Evolutionary conservation across 2,329 filamentous ascomycete species (phyloP), one percentile per base, ranked within the genome.

Genomic region (Colletotrichum magnum): DNA sequence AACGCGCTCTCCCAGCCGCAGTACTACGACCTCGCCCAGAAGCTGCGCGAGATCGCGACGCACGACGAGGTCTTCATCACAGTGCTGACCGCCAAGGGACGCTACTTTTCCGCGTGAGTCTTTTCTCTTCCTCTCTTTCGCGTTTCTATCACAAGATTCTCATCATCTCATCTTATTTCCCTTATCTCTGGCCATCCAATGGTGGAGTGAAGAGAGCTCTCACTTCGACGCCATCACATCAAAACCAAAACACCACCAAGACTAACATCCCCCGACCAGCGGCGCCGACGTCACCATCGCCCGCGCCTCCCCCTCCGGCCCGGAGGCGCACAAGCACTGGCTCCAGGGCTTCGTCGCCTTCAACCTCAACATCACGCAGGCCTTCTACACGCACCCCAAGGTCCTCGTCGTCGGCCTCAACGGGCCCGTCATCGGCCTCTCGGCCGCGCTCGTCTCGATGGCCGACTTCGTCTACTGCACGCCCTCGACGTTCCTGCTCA

Each of bases 301-400:
- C 50, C 85, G 85, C 69, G 75, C 79, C 13, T 77, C 81, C 2
- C 80, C 84, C 18, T 77, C 79, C 5, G 77, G 80, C 21, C 75
- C 77, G 15, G 64, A 85, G 65, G 68, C 77, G 6, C 83, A 86
- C 76, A 77, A 78, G 60, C 85, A 89, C 73, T 91, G 90, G 83
- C 88, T 97, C 43, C 86, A 87, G 59, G 84, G 79, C 77, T 97
- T 98, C 81, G 92, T 94, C 12, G 86, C 92, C 73, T 92, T 93
- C 86, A 98, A 98, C 85, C 88, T 98, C 65, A 93, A 97, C 86
- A 88, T 94, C 75, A 96, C 95, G 2, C 92, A 94, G 75, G 92
- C 94, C 74, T 97, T 98, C 84, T 95, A 96, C 85, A 91, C 90
- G 15, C 96, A 98, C 82, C 93, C 94, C 75, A 98, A 98, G 84